A percentile compares a stretch with the other conserved stretches of the same genome.
These are phyloP conservation scores for Penicillium sp. DNA, from an alignment of 2,329 filamentous ascomycete species.

Conservation along the genomic window DNA sequence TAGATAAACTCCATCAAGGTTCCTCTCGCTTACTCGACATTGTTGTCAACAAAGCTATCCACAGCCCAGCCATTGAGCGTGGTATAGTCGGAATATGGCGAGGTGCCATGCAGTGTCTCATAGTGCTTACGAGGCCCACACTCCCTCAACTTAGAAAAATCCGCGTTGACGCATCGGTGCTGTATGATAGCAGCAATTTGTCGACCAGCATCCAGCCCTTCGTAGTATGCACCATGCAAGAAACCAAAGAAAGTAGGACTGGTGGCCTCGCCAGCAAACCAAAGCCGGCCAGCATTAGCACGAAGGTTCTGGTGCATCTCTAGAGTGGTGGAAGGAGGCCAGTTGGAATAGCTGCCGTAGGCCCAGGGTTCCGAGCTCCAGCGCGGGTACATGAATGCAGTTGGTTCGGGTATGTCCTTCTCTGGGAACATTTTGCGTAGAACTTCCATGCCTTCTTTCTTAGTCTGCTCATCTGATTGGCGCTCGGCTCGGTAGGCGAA, in stretches of 20 bases:
- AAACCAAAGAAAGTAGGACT: slow-evolving; percentile 65
- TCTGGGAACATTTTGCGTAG: slow-evolving; percentile 62
- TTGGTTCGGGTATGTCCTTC: slow-evolving; percentile 57
- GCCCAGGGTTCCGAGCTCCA: slow-evolving; percentile 55
- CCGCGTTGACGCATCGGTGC: slow-evolving; percentile 18
- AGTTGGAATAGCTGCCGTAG: slow-evolving; percentile 66
- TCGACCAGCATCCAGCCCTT: slow-evolving; percentile 53
- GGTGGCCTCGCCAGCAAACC: slow-evolving; percentile 65
- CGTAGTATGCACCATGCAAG: slow-evolving; percentile 61
- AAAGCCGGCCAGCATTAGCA: slow-evolving; percentile 61
- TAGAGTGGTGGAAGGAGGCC: slow-evolving; percentile 62
- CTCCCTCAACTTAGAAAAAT: slow-evolving; percentile 15
- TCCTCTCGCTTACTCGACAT: slow-evolving; percentile 13
- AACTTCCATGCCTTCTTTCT: slow-evolving; percentile 57
- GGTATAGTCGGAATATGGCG: slow-evolving; percentile 30
- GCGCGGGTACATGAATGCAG: slow-evolving; percentile 60
- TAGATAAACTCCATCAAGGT: too few relatives aligned
- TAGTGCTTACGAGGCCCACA: slow-evolving; percentile 29
- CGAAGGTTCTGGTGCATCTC: slow-evolving; percentile 67
- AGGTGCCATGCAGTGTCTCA: slow-evolving; percentile 32
- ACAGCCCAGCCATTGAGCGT: slow-evolving; percentile 32
- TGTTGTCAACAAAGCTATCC: slow-evolving; percentile 29
- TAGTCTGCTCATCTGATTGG: slow-evolving; percentile 59
- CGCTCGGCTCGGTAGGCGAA: slow-evolving; percentile 60
- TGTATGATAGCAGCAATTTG: slow-evolving; percentile 30